phyloP scores from a whole-genome alignment of 1,139 yeast species.

The Protomyces gravidus region DNA sequence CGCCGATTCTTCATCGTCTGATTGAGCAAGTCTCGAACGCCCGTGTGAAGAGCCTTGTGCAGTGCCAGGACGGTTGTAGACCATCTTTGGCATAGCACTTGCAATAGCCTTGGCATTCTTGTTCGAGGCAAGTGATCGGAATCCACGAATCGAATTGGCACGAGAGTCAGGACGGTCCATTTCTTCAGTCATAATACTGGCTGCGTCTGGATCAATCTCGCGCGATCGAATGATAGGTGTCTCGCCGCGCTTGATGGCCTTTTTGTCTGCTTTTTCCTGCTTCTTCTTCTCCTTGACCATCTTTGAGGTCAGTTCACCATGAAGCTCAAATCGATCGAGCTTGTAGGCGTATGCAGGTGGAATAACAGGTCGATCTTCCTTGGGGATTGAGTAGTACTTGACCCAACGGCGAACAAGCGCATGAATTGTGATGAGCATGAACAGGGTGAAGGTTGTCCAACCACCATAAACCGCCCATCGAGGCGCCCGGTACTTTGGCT shows the following conservation, averaged over 20 bases:
- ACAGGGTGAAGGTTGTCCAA: conserved; percentile 1
- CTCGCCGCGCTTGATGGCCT: conserved; percentile 16
- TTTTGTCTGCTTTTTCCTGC: conserved; percentile 24
- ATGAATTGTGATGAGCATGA: conserved; percentile 5
- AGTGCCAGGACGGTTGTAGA: conserved; percentile 19
- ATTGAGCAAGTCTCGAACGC: background rate
- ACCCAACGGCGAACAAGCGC: conserved; percentile 15
- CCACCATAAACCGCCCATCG: conserved; percentile 21
- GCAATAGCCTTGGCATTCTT: conserved; percentile 25
- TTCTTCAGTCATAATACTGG: conserved; percentile 8
- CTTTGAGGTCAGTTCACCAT: conserved; percentile 15
- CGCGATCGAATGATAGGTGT: conserved; percentile 16
- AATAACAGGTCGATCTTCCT: conserved; percentile 21
- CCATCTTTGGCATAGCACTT: conserved; percentile 20
- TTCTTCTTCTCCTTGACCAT: conserved; percentile 27
- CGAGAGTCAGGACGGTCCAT: conserved; percentile 11
- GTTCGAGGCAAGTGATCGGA: conserved; percentile 20
- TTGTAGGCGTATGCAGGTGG: conserved; percentile 27
- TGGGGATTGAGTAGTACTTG: conserved; percentile 20
- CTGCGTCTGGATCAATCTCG: conserved; percentile 27
- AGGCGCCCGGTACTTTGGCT: conserved; percentile 8
- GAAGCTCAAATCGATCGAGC: conserved; percentile 24
- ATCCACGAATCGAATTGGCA: conserved; percentile 23
- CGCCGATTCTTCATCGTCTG: background rate
- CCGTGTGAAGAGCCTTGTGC: conserved; percentile 9